phyloP scores from a whole-genome alignment of 2,329 filamentous ascomycete genomes.

The Cladophialophora chaetospira region DNA sequence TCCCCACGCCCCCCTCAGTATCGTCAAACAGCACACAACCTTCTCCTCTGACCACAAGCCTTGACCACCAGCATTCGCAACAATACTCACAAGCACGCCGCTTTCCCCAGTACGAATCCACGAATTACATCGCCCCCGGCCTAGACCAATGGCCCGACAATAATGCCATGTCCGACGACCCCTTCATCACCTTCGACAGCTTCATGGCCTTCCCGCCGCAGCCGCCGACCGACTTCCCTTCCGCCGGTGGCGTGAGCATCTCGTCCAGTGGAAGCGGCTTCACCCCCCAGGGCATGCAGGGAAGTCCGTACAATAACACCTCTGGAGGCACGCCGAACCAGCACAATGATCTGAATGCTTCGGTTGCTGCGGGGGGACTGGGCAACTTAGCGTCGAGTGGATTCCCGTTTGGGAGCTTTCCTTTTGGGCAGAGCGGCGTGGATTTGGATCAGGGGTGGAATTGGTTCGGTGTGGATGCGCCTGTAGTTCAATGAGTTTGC shows the following conservation, averaged over 20 bases:
- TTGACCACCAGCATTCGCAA: slow-evolving; percentile 12
- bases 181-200: slow-evolving; percentile 34
- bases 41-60: slow-evolving; percentile 28
- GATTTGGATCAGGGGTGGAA: slow-evolving; percentile 46
- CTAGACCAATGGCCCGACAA: slow-evolving; percentile 26
- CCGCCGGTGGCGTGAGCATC: slow-evolving; percentile 16
- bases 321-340: slow-evolving; percentile 1
- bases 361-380: background rate
- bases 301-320: slow-evolving; percentile 18
- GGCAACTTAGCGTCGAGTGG: slow-evolving; percentile 5
- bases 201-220: slow-evolving; percentile 33
- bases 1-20: slow-evolving; percentile 33
- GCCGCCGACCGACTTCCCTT: slow-evolving; percentile 21
- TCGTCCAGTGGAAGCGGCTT: slow-evolving; percentile 13
- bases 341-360: slow-evolving; percentile 17
- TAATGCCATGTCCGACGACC: slow-evolving; percentile 23
- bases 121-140: slow-evolving; percentile 21
- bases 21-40: slow-evolving; percentile 26
- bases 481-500: slow-evolving; percentile 15
- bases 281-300: slow-evolving; percentile 21
- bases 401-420: slow-evolving; percentile 24
- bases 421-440: slow-evolving; percentile 32
- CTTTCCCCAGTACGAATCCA: slow-evolving; percentile 19
- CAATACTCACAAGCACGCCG: slow-evolving; percentile 8
- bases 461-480: slow-evolving; percentile 38